phyloP scores from a whole-genome alignment of 2,329 filamentous ascomycete species.

The Pseudovirgaria hyperparasitica region DNA sequence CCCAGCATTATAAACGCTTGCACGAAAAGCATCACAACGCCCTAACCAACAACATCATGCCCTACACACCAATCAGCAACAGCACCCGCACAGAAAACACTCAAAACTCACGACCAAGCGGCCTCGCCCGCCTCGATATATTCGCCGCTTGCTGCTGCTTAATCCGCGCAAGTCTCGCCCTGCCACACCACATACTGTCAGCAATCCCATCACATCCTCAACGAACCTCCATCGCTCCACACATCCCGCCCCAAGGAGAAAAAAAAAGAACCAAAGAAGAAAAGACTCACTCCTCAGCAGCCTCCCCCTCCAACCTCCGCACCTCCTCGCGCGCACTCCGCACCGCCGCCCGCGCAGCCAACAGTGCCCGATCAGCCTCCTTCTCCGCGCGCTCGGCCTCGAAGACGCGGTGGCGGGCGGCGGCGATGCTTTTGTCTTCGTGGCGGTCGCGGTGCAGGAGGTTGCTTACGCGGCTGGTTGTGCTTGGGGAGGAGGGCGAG shows the following conservation, averaged over 20 bases:
- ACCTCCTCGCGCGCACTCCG: conserved; percentile 52
- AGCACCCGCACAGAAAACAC: too few relatives aligned
- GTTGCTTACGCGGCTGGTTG: conserved; percentile 14
- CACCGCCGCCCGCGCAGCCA: conserved; percentile 45
- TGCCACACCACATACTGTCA: conserved; percentile 5
- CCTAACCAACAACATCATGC: too few relatives aligned
- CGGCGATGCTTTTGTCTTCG: conserved; percentile 49
- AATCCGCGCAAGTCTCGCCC: conserved; percentile 49
- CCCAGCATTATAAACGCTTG: too few relatives aligned
- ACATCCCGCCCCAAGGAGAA: background rate
- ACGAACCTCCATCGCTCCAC: background rate
- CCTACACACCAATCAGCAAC: too few relatives aligned
- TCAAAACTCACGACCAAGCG: conserved; percentile 52
- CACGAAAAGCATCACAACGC: too few relatives aligned
- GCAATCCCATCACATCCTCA: background rate
- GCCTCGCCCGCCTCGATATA: conserved; percentile 55
- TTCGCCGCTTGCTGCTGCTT: conserved; percentile 54
- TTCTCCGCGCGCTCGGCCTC: conserved; percentile 50
- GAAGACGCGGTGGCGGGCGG: conserved; percentile 49
- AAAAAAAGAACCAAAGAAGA: background rate
- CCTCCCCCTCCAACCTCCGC: conserved; percentile 50
- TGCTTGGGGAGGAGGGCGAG: conserved; percentile 11
- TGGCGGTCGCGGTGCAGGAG: conserved; percentile 30
- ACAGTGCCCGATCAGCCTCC: conserved; percentile 52
- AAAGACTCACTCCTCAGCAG: conserved; percentile 41